Evolutionary conservation across 306 rosid genomes (phyloP).

Genomic region (Sindora glabra): DNA sequence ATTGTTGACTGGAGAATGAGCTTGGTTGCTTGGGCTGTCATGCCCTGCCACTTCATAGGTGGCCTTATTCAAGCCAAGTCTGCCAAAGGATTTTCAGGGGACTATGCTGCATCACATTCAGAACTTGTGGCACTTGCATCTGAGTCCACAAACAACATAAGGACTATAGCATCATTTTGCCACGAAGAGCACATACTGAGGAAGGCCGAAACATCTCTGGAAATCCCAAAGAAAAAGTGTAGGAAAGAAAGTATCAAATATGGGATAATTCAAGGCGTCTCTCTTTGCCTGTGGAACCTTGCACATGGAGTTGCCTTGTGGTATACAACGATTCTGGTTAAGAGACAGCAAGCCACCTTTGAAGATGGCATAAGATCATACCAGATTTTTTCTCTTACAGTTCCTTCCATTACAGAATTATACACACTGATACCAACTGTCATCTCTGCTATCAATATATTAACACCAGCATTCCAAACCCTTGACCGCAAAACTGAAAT

Average conservation of each 20-base stretch:
- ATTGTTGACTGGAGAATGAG: conserved; percentile 75
- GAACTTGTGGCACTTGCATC: conserved; percentile 69
- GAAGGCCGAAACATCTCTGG: conserved; percentile 54
- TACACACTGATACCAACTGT: conserved; percentile 87
- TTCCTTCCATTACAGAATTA: conserved; percentile 84
- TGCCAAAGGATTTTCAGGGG: conserved; percentile 82
- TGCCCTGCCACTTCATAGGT: conserved; percentile 97
- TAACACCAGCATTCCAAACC: conserved; percentile 74
- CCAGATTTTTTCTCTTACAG: conserved; percentile 90
- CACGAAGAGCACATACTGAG: conserved; percentile 60
- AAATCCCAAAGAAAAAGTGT: conserved; percentile 56
- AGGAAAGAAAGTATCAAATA: conserved; percentile 67
- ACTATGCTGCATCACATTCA: conserved; percentile 59
- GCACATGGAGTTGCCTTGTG: conserved; percentile 90
- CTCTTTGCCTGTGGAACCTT: conserved; percentile 85
- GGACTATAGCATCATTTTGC: conserved; percentile 77
- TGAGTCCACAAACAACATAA: conserved; percentile 75
- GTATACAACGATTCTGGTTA: conserved; percentile 71
- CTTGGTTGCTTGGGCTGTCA: conserved; percentile 91
- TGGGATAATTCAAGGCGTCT: conserved; percentile 67
- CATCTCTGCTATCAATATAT: conserved; percentile 59
- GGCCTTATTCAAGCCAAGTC: conserved; percentile 88
- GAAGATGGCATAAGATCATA: conserved; percentile 70
- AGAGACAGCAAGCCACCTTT: conserved; percentile 48
- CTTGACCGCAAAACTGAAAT: conserved; percentile 72